Evolutionary conservation across 106 monocot genomes (phyloP).

Genomic region (Platanthera guangdongensis): DNA sequence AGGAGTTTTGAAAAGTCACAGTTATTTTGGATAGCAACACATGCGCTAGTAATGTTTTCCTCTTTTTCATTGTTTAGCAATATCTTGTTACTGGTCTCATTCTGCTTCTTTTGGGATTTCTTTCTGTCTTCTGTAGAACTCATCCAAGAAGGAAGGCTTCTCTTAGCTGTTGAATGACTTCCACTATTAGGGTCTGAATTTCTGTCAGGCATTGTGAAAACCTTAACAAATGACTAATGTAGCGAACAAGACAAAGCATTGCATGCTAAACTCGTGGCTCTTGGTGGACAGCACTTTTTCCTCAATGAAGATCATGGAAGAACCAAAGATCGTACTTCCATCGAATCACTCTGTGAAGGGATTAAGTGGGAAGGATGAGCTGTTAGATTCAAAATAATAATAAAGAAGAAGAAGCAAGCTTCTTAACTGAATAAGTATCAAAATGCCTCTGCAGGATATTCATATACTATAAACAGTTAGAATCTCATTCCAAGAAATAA

Average conservation of each 20-base stretch:
- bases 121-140: constrained; percentile 23
- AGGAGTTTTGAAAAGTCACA: constrained; percentile 58
- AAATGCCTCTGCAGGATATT: not conserved
- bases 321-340: not conserved
- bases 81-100: constrained; percentile 9
- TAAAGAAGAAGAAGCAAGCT: not conserved
- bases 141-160: constrained; percentile 63
- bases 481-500: not conserved
- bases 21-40: constrained; percentile 7
- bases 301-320: not conserved
- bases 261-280: not conserved
- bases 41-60: constrained; percentile 3
- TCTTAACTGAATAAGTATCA: not conserved
- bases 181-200: constrained; percentile 12
- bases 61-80: not conserved
- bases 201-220: constrained; percentile 11
- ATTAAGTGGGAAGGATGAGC: not conserved
- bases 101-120: constrained; percentile 35
- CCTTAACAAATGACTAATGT: constrained; percentile 1
- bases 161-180: constrained; percentile 19
- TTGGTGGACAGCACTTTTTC: not conserved
- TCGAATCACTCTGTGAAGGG: not conserved
- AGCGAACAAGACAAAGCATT: constrained; percentile 5
- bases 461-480: not conserved
- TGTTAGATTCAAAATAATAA: constrained; percentile 6